Conservation (phyloP, 805 yeast genomes). For the Candida ulmi region DNA sequence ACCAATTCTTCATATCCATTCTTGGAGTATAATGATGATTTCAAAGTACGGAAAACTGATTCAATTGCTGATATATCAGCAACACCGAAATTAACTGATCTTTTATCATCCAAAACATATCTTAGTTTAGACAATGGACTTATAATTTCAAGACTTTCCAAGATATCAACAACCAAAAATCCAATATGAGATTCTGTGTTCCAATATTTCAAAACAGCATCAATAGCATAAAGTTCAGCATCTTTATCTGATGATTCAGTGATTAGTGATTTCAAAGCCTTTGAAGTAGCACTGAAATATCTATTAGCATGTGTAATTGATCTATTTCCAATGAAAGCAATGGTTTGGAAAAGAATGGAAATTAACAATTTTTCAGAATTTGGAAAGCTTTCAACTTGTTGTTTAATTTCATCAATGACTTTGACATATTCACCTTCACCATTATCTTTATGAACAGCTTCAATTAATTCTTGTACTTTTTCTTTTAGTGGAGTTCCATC, state of each 20-base stretch:
- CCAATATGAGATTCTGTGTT: slow-evolving; percentile 60
- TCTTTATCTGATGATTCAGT: slow-evolving; percentile 2
- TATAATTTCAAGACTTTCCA: slow-evolving; percentile 41
- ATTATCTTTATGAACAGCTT: slow-evolving; percentile 28
- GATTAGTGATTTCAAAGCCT: slow-evolving; percentile 8
- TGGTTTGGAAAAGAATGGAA: slow-evolving; percentile 59
- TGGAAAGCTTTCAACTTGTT: slow-evolving; percentile 25
- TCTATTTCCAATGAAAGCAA: slow-evolving; percentile 81
- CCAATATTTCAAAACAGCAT: slow-evolving; percentile 61
- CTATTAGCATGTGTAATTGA: slow-evolving; percentile 74
- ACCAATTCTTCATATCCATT: slow-evolving; percentile 23
- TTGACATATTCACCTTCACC: slow-evolving; percentile 25
- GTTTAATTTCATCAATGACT: slow-evolving; percentile 25
- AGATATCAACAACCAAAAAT: slow-evolving; percentile 47
- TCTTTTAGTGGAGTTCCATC: slow-evolving; percentile 31
- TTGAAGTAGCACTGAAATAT: slow-evolving; percentile 38
- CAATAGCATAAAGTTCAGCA: slow-evolving; percentile 37
- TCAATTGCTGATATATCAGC: slow-evolving; percentile 43
- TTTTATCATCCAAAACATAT: slow-evolving; percentile 34
- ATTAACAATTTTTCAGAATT: slow-evolving; percentile 42
- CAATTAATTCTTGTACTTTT: slow-evolving; percentile 32
- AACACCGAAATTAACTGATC: slow-evolving; percentile 29
- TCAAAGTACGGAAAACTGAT: slow-evolving; percentile 31
- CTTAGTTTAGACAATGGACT: slow-evolving; percentile 35
- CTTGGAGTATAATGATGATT: slow-evolving; percentile 18